Conservation (phyloP, 2,329 filamentous ascomycete genomes). For the Arthrobotrys sinensis region DNA sequence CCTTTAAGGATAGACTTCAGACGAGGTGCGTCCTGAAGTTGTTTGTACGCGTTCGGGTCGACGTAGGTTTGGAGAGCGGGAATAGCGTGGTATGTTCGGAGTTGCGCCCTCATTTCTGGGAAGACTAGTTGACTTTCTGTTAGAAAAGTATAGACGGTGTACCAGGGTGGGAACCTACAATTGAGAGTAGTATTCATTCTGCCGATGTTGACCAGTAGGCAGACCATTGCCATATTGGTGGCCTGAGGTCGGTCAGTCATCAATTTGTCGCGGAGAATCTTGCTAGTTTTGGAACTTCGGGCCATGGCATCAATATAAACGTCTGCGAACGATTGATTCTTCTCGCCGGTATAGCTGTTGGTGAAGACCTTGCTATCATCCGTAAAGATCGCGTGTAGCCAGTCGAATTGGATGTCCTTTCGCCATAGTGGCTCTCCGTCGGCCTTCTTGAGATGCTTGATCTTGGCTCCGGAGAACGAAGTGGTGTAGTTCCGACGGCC, state of each 20-base stretch:
- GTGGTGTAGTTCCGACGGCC: slow-evolving; percentile 59
- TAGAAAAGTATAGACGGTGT: slow-evolving; percentile 44
- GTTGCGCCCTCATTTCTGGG: slow-evolving; percentile 97
- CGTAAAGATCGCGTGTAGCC: slow-evolving; percentile 84
- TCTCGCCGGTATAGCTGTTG: slow-evolving; percentile 86
- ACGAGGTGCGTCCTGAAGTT: slow-evolving; percentile 94
- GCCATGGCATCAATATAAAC: slow-evolving; percentile 99
- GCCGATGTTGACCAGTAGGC: slow-evolving; percentile 94
- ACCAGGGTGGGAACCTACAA: slow-evolving; percentile 74
- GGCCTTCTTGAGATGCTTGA: slow-evolving; percentile 87
- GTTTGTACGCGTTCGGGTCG: slow-evolving; percentile 96
- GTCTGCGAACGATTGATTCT: slow-evolving; percentile 85
- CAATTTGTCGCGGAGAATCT: slow-evolving; percentile 96
- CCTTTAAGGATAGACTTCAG: slow-evolving; percentile 98
- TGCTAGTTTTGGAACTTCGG: slow-evolving; percentile 98
- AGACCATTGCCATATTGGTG: slow-evolving; percentile 99
- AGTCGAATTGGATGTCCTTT: slow-evolving; percentile 90
- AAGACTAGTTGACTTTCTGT: slow-evolving; percentile 77
- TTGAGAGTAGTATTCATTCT: slow-evolving; percentile 99
- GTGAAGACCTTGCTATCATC: slow-evolving; percentile 84
- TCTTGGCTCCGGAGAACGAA: slow-evolving; percentile 72
- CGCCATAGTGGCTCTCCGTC: slow-evolving; percentile 90
- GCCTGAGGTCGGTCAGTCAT: slow-evolving; percentile 91
- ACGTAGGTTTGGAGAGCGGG: slow-evolving; percentile 95
- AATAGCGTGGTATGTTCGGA: slow-evolving; percentile 97